Percentiles rank a stretch among this genome's conserved stretches.
phyloP scores from a whole-genome alignment of 441 rosid genomes.

The Pelargonium fulgidum region DNA sequence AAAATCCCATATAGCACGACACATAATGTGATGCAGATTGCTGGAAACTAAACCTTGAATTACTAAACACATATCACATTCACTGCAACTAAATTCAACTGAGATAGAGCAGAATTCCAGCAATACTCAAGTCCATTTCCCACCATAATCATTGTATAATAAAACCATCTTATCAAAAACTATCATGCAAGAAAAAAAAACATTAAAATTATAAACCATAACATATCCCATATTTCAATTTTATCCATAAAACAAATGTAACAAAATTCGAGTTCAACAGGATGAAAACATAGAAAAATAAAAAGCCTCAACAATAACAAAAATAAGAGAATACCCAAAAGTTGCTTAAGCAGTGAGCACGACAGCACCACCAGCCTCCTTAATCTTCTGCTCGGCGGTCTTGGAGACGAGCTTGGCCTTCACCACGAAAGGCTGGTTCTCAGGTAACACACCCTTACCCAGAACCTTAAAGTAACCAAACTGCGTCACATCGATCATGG shows the following conservation, averaged over 20 bases:
- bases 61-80: background rate
- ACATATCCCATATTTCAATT: conserved; percentile 3
- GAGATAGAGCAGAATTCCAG: background rate
- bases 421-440: conserved; percentile 40
- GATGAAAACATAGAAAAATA: background rate
- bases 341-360: conserved; percentile 39
- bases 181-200: background rate
- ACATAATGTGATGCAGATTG: no score
- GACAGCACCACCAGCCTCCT: conserved; percentile 50
- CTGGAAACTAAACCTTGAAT: no score
- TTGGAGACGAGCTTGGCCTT: conserved; percentile 48
- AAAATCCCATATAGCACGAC: no score
- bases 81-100: background rate
- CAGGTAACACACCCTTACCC: conserved; percentile 50
- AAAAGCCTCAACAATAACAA: background rate
- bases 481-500: conserved; percentile 44
- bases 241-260: background rate
- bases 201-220: background rate
- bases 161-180: background rate
- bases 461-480: conserved; percentile 48
- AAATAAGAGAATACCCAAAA: conserved; percentile 10
- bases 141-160: no score
- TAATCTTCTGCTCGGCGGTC: conserved; percentile 47
- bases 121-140: background rate
- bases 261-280: background rate